Conservation (phyloP, 495 filamentous ascomycete species). For the Saxispiralis lemnorum region DNA sequence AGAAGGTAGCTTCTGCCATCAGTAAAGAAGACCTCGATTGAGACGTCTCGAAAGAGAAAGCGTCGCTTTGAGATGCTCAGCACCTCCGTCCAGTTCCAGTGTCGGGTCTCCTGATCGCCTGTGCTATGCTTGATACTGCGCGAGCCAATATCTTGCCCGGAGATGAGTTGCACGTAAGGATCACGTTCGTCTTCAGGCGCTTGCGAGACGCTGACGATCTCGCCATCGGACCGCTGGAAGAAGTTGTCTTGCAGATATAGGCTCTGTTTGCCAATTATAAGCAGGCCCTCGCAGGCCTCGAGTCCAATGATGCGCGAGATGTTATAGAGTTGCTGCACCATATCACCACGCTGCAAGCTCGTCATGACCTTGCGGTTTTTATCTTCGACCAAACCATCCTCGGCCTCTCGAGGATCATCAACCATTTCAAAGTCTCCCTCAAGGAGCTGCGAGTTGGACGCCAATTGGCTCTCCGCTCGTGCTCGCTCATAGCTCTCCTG, state of each 20-base stretch:
- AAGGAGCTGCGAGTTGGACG: constrained; percentile 18
- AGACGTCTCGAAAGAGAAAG: constrained; percentile 89
- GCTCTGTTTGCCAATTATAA: constrained; percentile 81
- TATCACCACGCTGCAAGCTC: constrained; percentile 74
- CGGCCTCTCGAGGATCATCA: constrained; percentile 65
- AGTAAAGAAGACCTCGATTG: constrained; percentile 87
- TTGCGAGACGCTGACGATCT: constrained; percentile 90
- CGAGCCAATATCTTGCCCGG: constrained; percentile 51
- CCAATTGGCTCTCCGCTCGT: constrained; percentile 12
- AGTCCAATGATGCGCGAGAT: constrained; percentile 84
- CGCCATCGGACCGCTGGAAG: constrained; percentile 84
- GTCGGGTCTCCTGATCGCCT: constrained; percentile 60
- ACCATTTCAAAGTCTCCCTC: constrained; percentile 93
- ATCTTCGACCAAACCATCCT: constrained; percentile 71
- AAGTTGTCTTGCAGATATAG: constrained; percentile 90
- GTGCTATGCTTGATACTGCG: constrained; percentile 27
- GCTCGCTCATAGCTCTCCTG: not conserved
- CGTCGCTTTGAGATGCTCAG: constrained; percentile 93
- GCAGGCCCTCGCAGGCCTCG: constrained; percentile 76
- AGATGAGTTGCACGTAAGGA: constrained; percentile 83
- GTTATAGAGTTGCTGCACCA: constrained; percentile 89
- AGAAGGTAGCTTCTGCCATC: constrained; percentile 90
- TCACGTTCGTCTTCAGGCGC: constrained; percentile 84
- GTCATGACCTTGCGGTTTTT: constrained; percentile 96
- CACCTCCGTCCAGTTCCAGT: constrained; percentile 87